Percentiles rank a stretch among this genome's conserved stretches.
Conservation (phyloP, 1,139 yeast species). For the Debaryomyces robertsiae region DNA sequence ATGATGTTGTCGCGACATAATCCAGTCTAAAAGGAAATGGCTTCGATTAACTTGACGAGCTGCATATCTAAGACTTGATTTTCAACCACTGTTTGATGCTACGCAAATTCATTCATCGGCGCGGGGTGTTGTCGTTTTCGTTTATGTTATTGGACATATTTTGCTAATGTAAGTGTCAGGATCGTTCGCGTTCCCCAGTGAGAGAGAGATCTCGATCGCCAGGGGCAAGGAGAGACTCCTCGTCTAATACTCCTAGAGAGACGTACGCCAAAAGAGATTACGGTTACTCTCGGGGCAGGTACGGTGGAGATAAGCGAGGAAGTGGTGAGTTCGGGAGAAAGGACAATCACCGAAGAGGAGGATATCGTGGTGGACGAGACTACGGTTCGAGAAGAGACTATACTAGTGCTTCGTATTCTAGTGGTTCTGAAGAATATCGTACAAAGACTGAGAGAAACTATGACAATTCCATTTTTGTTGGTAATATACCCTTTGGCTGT, state of each 20-base stretch:
- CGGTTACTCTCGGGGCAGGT: constrained; percentile 23
- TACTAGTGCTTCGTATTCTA: constrained; percentile 21
- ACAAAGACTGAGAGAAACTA: constrained; percentile 62
- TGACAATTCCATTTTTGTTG: constrained; percentile 69
- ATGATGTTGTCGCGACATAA: constrained; percentile 4
- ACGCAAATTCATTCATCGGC: constrained; percentile 11
- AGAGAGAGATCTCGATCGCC: constrained; percentile 44
- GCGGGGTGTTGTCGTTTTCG: not conserved
- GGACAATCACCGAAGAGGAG: constrained; percentile 28
- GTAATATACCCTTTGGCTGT: constrained; percentile 70
- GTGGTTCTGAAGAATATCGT: constrained; percentile 34
- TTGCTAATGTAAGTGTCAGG: constrained; percentile 35
- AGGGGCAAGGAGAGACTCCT: constrained; percentile 12
- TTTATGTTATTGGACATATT: constrained; percentile 10
- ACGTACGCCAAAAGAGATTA: constrained; percentile 26
- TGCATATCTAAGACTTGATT: too few relatives aligned
- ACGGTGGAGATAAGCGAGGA: constrained; percentile 26
- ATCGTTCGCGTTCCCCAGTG: constrained; percentile 51
- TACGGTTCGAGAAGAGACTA: constrained; percentile 27
- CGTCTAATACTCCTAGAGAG: constrained; percentile 14
- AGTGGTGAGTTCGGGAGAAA: constrained; percentile 25
- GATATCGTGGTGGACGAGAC: constrained; percentile 27
- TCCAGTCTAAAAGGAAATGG: too few relatives aligned
- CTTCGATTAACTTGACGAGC: too few relatives aligned
- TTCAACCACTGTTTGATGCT: constrained; percentile 10